Percentiles rank a stretch among this genome's conserved stretches.
Conservation (phyloP, 1,284 basidiomycete species). For the Boletus calvinii region DNA sequence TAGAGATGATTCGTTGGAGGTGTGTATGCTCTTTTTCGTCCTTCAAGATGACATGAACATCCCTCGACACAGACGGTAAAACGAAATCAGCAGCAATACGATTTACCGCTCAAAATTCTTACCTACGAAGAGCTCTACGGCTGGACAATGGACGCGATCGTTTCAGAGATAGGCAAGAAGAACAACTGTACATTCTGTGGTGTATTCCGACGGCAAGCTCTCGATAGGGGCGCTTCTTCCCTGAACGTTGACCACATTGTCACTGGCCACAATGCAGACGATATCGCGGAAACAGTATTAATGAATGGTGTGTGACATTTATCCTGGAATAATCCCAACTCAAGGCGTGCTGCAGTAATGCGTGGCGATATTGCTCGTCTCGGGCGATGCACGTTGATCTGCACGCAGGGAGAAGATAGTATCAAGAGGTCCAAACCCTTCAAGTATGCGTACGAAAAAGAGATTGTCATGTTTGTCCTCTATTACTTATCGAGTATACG, state of each 20-base stretch:
- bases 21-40: conserved; percentile 34
- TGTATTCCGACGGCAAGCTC: conserved; percentile 93
- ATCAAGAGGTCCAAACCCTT: conserved; percentile 98
- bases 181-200: conserved; percentile 99
- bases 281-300: conserved; percentile 96
- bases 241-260: conserved; percentile 96
- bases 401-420: conserved; percentile 90
- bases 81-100: conserved; percentile 94
- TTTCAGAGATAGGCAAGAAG: conserved; percentile 91
- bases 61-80: conserved; percentile 82
- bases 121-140: conserved; percentile 97
- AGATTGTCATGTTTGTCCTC: conserved; percentile 89
- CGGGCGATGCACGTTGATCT: conserved; percentile 91
- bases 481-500: neutral
- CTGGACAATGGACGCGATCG: conserved; percentile 99
- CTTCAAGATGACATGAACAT: conserved; percentile 4
- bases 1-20: conserved; percentile 95
- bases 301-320: conserved; percentile 86
- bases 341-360: conserved; percentile 66
- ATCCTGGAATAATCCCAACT: neutral
- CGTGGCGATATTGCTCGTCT: conserved; percentile 95
- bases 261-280: conserved; percentile 98
- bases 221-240: conserved; percentile 90
- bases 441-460: conserved; percentile 99
- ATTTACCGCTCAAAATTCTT: conserved; percentile 93